Evolutionary conservation across 1,284 basidiomycete genomes (phyloP), one percentile per base, ranked within the genome.

Genomic region (Ganoderma leucocontextum): DNA sequence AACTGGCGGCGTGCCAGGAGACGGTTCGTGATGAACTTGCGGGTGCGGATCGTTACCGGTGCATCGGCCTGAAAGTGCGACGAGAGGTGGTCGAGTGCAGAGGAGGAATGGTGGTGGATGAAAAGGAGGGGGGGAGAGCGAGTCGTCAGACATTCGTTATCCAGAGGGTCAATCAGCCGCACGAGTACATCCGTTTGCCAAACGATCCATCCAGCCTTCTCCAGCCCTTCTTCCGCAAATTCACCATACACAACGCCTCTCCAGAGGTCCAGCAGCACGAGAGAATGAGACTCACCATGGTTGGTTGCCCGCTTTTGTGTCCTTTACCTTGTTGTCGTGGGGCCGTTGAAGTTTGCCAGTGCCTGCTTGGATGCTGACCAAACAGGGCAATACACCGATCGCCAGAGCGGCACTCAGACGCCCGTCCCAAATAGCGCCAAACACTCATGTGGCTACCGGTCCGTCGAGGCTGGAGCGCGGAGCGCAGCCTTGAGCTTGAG

Each of bases 21-120:
- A 76, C 96, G 95, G 92, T 99, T 99, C 79, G 97, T 98, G 84
- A 99, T 95, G 89, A 99, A 99, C 88, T 99, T 99, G 84, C 97
- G 94, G 69, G 98, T 99, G 79, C 98, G 95, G 82, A 99, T 89
- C 76, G 98, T 99, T 78, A 99, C 90, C 76, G 97, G 94, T 83
- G 96, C 93, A 85, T 97, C 96, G 83, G 90, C 87, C 91, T 91
- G 74, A 42, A 74, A 74, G 19, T 61, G 25, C 44, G n/a, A 57
- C 17, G 12, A 33, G 35, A 19, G 19, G 19, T 58, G 2, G 58
- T 29, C 1, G 52, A 55, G 5, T 8, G 39, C 8, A n/a, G 38
- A n/a, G 6, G 36, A 35, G 4, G 22, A 52, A n/a, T 38, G 15
- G n/a, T 25, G 60, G 17, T 22, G 33, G 35, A 58, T 53, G 64